Conservation (phyloP, 805 yeast genomes). For the Tetrapisispora iriomotensis region DNA sequence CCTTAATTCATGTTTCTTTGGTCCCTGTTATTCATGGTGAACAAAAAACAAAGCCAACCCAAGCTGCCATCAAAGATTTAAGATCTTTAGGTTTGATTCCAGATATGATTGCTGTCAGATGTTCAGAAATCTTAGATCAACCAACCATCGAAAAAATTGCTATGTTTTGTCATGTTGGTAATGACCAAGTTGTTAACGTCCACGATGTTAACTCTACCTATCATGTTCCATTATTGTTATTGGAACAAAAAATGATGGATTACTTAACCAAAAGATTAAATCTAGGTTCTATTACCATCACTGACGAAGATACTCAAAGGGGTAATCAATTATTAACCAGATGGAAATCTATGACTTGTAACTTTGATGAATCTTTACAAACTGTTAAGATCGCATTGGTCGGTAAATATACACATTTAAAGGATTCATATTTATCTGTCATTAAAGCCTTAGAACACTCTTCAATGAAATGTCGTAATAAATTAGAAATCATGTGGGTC, state of each 20-base stretch:
- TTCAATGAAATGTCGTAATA: constrained; percentile 79
- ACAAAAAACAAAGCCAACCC: constrained; percentile 98
- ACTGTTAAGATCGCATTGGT: constrained; percentile 91
- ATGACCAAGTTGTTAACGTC: constrained; percentile 94
- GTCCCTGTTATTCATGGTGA: constrained; percentile 98
- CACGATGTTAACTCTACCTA: constrained; percentile 95
- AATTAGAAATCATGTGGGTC: constrained; percentile 87
- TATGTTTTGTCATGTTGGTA: constrained; percentile 98
- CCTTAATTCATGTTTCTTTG: constrained; percentile 89
- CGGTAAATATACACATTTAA: constrained; percentile 92
- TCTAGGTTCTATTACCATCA: constrained; percentile 39
- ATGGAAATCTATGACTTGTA: constrained; percentile 74
- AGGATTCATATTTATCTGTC: constrained; percentile 90
- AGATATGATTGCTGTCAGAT: constrained; percentile 96
- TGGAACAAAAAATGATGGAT: constrained; percentile 75
- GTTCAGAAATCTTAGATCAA: constrained; percentile 69
- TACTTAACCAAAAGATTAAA: constrained; percentile 61
- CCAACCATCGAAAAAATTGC: constrained; percentile 93
- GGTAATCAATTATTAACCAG: constrained; percentile 63
- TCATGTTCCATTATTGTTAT: constrained; percentile 87
- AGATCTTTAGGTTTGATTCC: constrained; percentile 92
- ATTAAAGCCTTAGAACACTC: constrained; percentile 94
- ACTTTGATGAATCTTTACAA: constrained; percentile 75
- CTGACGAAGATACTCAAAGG: constrained; percentile 42
- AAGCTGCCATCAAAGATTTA: constrained; percentile 95